A percentile compares a stretch with the other conserved stretches of the same genome.
These are phyloP conservation scores for Scorias spongiosa DNA, from an alignment of 2,329 filamentous ascomycete species.

Conservation along the genomic window DNA sequence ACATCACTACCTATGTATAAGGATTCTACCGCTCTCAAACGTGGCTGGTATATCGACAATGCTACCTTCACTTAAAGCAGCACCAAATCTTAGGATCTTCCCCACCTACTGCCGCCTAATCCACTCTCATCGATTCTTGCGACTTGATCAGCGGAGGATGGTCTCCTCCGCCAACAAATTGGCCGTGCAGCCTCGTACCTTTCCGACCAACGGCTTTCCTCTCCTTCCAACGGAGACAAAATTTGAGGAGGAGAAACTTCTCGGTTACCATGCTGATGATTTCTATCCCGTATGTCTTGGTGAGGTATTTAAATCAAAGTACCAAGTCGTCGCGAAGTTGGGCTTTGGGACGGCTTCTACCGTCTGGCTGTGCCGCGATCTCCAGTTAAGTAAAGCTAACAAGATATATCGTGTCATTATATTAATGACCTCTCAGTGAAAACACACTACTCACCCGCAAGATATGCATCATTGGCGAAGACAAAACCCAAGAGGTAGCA, in stretches of 20 bases:
- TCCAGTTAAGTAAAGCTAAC: not conserved
- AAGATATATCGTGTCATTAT: not conserved
- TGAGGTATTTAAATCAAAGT: slow-evolving; percentile 17
- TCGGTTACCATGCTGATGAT: slow-evolving; percentile 9
- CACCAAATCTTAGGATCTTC: not conserved
- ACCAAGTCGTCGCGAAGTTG: slow-evolving; percentile 26
- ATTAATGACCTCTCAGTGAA: not conserved
- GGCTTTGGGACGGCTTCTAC: slow-evolving; percentile 25
- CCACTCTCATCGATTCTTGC: not conserved
- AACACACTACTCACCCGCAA: slow-evolving; percentile 5
- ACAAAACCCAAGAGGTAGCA: slow-evolving; percentile 6
- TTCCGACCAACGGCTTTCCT: not conserved
- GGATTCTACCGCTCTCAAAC: not conserved
- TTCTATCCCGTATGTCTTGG: slow-evolving; percentile 23
- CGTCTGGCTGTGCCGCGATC: slow-evolving; percentile 25
- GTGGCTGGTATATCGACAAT: not conserved
- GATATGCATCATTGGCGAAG: slow-evolving; percentile 4
- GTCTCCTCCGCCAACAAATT: not conserved
- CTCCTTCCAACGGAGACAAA: not conserved
- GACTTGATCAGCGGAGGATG: not conserved
- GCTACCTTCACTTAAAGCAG: not conserved
- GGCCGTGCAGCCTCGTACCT: not conserved
- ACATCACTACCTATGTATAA: not conserved
- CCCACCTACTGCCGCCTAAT: not conserved
- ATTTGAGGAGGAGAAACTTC: not conserved